Percentiles rank a stretch among this genome's conserved stretches.
phyloP scores from a whole-genome alignment of 2,329 filamentous ascomycete genomes.

The Trichocomaceae sp. region DNA sequence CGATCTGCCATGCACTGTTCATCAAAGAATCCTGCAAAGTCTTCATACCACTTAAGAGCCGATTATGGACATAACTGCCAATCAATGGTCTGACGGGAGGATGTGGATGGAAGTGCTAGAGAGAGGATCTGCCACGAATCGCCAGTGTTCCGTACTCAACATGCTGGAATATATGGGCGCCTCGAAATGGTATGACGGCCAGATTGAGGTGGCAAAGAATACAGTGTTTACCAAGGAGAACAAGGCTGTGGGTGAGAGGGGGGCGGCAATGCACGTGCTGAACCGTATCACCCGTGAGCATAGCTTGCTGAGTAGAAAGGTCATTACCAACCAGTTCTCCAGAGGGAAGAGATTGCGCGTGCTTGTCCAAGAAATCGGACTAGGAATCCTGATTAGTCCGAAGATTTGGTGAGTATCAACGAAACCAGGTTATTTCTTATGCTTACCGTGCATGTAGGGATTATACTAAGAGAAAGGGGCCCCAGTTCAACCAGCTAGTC shows the following conservation, averaged over 20 bases:
- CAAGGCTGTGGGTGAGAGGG: neutral
- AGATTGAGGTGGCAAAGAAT: slow-evolving; percentile 11
- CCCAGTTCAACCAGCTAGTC: neutral
- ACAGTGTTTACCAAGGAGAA: slow-evolving; percentile 12
- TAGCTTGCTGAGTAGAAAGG: neutral
- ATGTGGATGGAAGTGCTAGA: slow-evolving; percentile 17
- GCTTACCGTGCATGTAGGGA: neutral
- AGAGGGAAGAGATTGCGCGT: slow-evolving; percentile 60
- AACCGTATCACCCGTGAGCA: neutral
- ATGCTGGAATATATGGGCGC: slow-evolving; percentile 18
- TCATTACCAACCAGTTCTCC: slow-evolving; percentile 1
- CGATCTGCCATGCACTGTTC: neutral
- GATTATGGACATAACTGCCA: neutral
- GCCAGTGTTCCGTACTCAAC: slow-evolving; percentile 11
- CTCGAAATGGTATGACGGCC: slow-evolving; percentile 14
- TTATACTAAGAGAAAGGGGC: slow-evolving; percentile 1
- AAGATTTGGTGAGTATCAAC: neutral
- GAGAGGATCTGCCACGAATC: slow-evolving; percentile 6
- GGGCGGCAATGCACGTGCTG: neutral
- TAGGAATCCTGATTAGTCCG: neutral
- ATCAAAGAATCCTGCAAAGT: neutral
- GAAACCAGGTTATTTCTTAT: neutral
- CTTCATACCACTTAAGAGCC: neutral
- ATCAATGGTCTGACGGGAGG: slow-evolving; percentile 15
- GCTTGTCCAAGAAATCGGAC: slow-evolving; percentile 38